Base-by-base conservation (phyloP, 345 rosid genomes). In the Melastoma malabathricum region DNA sequence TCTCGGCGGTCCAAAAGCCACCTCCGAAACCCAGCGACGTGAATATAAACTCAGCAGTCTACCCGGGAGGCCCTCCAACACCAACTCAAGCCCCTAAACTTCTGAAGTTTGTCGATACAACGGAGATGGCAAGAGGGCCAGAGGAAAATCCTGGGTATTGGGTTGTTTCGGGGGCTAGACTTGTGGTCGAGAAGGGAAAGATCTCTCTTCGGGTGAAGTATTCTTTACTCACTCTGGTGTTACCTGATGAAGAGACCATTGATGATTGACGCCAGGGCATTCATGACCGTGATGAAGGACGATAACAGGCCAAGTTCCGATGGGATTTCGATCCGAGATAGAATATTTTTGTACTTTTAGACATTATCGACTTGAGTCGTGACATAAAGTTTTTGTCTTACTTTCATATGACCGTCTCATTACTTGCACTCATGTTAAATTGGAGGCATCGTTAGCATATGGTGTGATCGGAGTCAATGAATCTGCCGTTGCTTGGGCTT, bases 141-240 rank as follows among this genome's bases (percentile, higher is more conserved):
- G 88, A 84, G 55, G 88, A 87, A 60, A 68, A 74, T 62, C 98
- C 98, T 0, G 97, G 98, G 15, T 92, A 92, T 66, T 92, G 98
- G 98, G 86, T 81, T 51, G 90, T 87, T 13, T 84, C 98, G 0
- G 98, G 98, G 50, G 98, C 97, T 47, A 82, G 78, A 51, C 68
- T 92, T 22, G 51, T 68, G 10, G 95, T 87, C 5, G 96, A 87
- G 79, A 84, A 76, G 58, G 98, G 95, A 51, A 79, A 71, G 70
- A 92, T 92, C 68, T 92, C 93, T 48, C 72, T 87, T 43, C 89
- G 81, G 58, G 98, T 84, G 10, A 92, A 74, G 80, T 92, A 82
- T 75, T 87, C 98, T 16, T 67, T 92, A 16, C 64, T 92, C 54
- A 78, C 93, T 52, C 68, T 70, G 4, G 34, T 80, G 47, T 16